Conservation (phyloP, 2,329 filamentous ascomycete genomes). For the Neospermospora avenae region DNA sequence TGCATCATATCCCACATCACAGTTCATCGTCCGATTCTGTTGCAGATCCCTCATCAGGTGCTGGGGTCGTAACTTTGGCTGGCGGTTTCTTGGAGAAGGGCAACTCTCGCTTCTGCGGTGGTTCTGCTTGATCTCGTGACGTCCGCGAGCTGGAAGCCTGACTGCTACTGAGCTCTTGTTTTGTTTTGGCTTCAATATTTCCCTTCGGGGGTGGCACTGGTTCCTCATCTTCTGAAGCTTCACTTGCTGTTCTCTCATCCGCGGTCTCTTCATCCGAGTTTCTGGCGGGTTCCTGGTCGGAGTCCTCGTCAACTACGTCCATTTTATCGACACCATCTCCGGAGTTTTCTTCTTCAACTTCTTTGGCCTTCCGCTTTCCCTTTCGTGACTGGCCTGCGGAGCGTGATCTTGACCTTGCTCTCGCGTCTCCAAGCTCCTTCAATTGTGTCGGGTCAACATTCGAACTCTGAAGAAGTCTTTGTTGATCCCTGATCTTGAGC, state of each 20-base stretch:
- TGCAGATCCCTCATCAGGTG: constrained; percentile 25
- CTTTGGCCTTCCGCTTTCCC: constrained; percentile 49
- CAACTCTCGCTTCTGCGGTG: constrained; percentile 22
- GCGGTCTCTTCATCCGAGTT: constrained; percentile 21
- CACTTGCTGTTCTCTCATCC: constrained; percentile 26
- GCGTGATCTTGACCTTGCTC: constrained; percentile 10
- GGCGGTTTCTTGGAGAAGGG: constrained; percentile 24
- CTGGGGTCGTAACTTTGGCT: constrained; percentile 9
- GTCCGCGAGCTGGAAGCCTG: constrained; percentile 5
- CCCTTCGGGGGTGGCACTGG: constrained; percentile 8
- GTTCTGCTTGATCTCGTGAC: constrained; percentile 1
- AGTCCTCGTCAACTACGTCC: constrained; percentile 43
- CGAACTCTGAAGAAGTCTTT: constrained; percentile 49
- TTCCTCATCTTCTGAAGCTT: constrained; percentile 20
- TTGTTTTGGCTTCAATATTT: constrained; percentile 1
- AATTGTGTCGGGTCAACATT: constrained; percentile 28
- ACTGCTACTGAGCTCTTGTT: constrained; percentile 4
- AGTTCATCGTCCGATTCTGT: constrained; percentile 34
- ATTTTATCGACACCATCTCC: constrained; percentile 49
- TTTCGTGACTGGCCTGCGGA: constrained; percentile 38
- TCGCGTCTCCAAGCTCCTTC: constrained; percentile 15
- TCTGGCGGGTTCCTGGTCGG: constrained; percentile 21
- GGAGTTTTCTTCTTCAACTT: constrained; percentile 37
- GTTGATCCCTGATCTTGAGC: constrained; percentile 72
- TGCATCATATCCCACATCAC: constrained; percentile 14